Evolutionary conservation across 176 grass and related monocot genomes (phyloP), one percentile per base, ranked within the genome.

Genomic region (Juncus effusus): DNA sequence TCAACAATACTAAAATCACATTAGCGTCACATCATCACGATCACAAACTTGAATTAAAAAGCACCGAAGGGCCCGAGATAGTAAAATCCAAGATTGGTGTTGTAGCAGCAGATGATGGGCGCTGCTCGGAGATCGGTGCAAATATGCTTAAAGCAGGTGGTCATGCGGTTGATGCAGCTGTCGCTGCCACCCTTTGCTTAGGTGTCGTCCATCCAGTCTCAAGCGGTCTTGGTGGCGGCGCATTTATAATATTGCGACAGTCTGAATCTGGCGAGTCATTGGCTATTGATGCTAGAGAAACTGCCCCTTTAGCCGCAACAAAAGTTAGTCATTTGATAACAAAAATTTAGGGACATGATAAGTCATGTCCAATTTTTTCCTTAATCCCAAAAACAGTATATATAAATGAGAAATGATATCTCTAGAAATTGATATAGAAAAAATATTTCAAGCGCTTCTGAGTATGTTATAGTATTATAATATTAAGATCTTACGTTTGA

Each of bases 141-240:
- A 79, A 61, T 19, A 83, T 76, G 69, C 79, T 96, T 59, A 78
- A 83, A 0, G 74, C 77, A 0, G 92, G 92, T 10, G 87, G 92
- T 47, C 92, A 96, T 78, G 92, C 92, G 2, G 93, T 89, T 49
- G 93, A 96, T 58, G 87, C 93, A 15, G 77, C 88, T 7, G 71
- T 86, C 11, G 93, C 85, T 7, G 67, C 84, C 0, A 74, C 84
- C 70, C 82, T 96, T 8, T 96, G 93, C 80, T 80, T 87, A 7
- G 93, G 93, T 0, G 93, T 96, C 0, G 92, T 96, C 51, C 92
- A 96, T 70, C 84, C 92, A 4, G 74, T 96, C 65, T 96, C 92
- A 3, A 96, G 92, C 61, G 92, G 92, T 28, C 4, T 88, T 11
- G 84, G 92, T 37, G 87, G 92, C 6, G 92, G 93, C 47, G 82